Conservation (phyloP, 495 filamentous ascomycete species). For the Penicillium coprophilum region DNA sequence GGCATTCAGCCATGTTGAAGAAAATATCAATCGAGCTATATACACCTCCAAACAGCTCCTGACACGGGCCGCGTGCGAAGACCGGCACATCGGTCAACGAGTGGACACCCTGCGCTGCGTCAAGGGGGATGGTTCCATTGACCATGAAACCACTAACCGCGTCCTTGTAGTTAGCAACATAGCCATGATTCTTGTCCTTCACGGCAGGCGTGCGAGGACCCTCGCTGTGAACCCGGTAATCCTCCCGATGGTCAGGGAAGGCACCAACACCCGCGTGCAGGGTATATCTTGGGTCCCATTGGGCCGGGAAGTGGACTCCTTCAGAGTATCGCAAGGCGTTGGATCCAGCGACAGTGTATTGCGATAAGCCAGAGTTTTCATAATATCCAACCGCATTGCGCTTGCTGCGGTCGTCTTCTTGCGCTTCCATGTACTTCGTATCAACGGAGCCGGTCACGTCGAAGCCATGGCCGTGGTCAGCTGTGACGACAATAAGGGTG, state of each 20-base stretch:
- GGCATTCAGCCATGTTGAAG: constrained; percentile 66
- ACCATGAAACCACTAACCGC: constrained; percentile 61
- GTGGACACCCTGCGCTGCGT: constrained; percentile 62
- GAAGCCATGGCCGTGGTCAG: constrained; percentile 78
- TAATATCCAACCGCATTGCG: constrained; percentile 68
- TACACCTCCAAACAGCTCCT: constrained; percentile 66
- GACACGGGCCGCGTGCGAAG: constrained; percentile 69
- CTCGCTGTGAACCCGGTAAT: constrained; percentile 59
- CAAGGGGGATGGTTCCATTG: constrained; percentile 65
- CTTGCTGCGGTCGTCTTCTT: constrained; percentile 61
- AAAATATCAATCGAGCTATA: constrained; percentile 71
- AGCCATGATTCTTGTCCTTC: constrained; percentile 43
- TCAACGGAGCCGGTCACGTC: constrained; percentile 59
- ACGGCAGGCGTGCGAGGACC: constrained; percentile 58
- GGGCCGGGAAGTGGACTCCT: constrained; percentile 65
- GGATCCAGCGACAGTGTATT: constrained; percentile 56
- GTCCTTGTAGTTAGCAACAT: constrained; percentile 61
- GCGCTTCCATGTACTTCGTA: constrained; percentile 57
- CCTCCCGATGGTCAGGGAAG: constrained; percentile 66
- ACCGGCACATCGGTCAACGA: constrained; percentile 74
- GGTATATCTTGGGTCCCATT: constrained; percentile 76
- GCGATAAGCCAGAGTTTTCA: constrained; percentile 62
- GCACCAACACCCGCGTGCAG: constrained; percentile 63
- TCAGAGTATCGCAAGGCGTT: constrained; percentile 54
- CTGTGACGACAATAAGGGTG: constrained; percentile 68